Conservation (phyloP, 176 grass and related monocot genomes). For the barley (Hordeum vulgare) region DNA sequence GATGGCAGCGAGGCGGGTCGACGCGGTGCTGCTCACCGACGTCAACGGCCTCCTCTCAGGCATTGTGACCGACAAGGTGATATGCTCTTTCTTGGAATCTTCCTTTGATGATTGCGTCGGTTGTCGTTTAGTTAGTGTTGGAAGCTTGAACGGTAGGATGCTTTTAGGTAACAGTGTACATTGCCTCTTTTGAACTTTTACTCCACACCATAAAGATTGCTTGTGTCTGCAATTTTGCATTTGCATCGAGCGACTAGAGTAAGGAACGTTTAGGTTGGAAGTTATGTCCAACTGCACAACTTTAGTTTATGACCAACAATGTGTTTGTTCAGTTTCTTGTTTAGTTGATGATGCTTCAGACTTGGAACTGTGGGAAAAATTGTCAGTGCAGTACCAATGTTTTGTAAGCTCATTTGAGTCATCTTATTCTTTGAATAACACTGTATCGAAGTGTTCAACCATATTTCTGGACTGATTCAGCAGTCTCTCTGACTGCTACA, state of each 20-base stretch:
- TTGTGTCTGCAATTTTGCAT: conserved; percentile 24
- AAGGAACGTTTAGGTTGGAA: not conserved
- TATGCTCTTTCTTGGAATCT: not conserved
- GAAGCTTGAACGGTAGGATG: not conserved
- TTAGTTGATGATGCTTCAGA: not conserved
- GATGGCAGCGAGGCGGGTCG: conserved; percentile 63
- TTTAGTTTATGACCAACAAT: not conserved
- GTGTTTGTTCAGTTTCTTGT: not conserved
- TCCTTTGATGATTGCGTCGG: not conserved
- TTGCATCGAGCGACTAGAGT: conserved; percentile 13
- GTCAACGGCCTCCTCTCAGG: conserved; percentile 79
- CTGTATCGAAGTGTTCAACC: not conserved
- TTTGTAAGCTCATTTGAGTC: not conserved
- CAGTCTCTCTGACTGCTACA: not conserved
- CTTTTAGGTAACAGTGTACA: not conserved
- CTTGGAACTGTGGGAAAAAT: not conserved
- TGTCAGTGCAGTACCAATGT: not conserved
- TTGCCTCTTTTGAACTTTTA: conserved; percentile 17
- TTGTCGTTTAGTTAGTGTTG: not conserved
- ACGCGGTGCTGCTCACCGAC: conserved; percentile 82
- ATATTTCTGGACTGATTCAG: not conserved
- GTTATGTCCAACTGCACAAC: not conserved
- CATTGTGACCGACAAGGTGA: conserved; percentile 89
- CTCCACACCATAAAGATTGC: conserved; percentile 4
- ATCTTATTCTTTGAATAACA: not conserved